Percentiles rank a stretch among this genome's conserved stretches.
Conservation (phyloP, 805 yeast genomes). For the Lipomyces yamanashiensis region DNA sequence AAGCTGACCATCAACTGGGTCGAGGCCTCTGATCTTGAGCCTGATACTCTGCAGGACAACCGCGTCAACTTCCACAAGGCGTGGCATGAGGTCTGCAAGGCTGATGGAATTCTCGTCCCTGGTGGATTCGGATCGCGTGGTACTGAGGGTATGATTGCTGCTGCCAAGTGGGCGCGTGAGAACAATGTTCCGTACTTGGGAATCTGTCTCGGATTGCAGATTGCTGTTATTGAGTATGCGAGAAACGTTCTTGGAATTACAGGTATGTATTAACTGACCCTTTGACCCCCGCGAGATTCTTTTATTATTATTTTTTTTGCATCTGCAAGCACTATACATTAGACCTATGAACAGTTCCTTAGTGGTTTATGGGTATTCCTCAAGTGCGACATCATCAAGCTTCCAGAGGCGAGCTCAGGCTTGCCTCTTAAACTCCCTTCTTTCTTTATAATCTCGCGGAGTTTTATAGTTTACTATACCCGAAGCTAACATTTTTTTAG, state of each 20-base stretch:
- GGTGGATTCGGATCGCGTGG: constrained; percentile 99
- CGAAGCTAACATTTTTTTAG: constrained; percentile 28
- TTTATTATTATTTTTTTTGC: not conserved
- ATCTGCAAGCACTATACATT: constrained; percentile 29
- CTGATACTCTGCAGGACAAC: constrained; percentile 54
- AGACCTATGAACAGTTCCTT: constrained; percentile 19
- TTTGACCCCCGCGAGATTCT: not conserved
- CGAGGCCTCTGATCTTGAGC: constrained; percentile 89
- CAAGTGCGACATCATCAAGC: constrained; percentile 30
- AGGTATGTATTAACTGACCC: constrained; percentile 53
- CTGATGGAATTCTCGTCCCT: constrained; percentile 96
- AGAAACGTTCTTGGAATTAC: constrained; percentile 75
- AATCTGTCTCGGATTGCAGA: constrained; percentile 95
- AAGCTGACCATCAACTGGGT: constrained; percentile 92
- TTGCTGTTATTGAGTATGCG: constrained; percentile 92
- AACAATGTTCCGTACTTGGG: constrained; percentile 93
- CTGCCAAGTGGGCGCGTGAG: constrained; percentile 98
- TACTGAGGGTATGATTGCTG: constrained; percentile 96
- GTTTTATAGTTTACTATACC: not conserved
- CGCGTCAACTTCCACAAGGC: constrained; percentile 89
- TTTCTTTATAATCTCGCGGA: not conserved
- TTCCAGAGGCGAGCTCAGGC: not conserved
- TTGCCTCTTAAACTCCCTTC: not conserved
- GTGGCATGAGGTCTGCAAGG: constrained; percentile 90
- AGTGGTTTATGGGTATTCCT: constrained; percentile 32